Conservation (phyloP, 1,284 basidiomycete genomes). For the Sanghuangporus weigelae region DNA sequence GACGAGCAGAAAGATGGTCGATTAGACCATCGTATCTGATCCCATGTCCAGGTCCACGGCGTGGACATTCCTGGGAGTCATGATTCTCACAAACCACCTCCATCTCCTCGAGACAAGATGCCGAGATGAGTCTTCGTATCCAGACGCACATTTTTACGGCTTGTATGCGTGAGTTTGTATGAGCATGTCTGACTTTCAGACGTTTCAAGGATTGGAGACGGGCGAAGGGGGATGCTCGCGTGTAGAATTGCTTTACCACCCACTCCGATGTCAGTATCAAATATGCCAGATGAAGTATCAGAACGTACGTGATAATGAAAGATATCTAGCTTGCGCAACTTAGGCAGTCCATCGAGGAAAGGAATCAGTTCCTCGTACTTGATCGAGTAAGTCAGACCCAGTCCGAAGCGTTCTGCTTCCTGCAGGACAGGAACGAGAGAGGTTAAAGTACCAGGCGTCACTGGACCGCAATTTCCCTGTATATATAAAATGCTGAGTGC, state of each 20-base stretch:
- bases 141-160: slow-evolving; percentile 7
- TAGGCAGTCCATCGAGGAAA: slow-evolving; percentile 2
- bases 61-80: background rate
- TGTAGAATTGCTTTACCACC: background rate
- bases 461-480: slow-evolving; percentile 12
- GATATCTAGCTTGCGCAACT: slow-evolving; percentile 1
- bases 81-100: slow-evolving; percentile 6
- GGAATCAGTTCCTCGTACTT: slow-evolving; percentile 13
- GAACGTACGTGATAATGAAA: slow-evolving; percentile 10
- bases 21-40: slow-evolving; percentile 10
- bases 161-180: background rate
- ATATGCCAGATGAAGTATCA: background rate
- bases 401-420: background rate
- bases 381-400: slow-evolving; percentile 9
- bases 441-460: slow-evolving; percentile 9
- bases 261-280: background rate
- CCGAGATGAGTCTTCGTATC: background rate
- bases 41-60: background rate
- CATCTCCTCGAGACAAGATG: background rate
- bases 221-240: background rate
- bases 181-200: slow-evolving; percentile 3
- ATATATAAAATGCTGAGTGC: background rate
- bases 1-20: background rate
- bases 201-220: background rate
- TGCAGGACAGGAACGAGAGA: slow-evolving; percentile 1